Base-by-base conservation (phyloP, 441 rosid genomes). In the Croton laevigatus region DNA sequence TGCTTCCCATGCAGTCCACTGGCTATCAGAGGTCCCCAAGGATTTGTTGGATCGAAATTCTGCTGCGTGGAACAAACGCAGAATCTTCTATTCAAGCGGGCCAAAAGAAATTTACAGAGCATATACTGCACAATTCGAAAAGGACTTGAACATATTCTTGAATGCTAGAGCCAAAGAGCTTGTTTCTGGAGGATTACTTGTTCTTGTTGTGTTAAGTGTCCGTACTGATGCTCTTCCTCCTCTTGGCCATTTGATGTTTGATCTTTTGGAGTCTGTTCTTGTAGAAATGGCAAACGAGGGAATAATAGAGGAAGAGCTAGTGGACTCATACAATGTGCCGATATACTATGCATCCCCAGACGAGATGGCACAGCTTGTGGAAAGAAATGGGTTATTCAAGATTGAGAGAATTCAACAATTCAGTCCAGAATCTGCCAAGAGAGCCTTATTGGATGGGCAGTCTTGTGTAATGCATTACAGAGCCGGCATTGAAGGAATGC, bases 291-390 rank as follows among this genome's bases (percentile, higher is more conserved):
- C 48, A 8, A 54, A 67, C 20, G 71, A 67, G 79, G 86, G 81
- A 51, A 8, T 68, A 44, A 68, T 79, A 55, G 42, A 49, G 27
- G 77, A 82, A 74, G 77, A 59, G 19, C 52, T 68, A 17, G 75
- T 82, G 65, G 79, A 81, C 62, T 67, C 75, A 4, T 83, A 79
- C 71, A 83, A 80, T 64, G 38, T 81, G 65, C 83, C 83, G 3
- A 34, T 77, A 1, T 79, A 75, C 17, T 17, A 19, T n/a, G 62
- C 81, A 0, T 66, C 73, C 5, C 77, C 76, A 2, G 48, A 71
- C n/a, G 81, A 78, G 66, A 72, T 80, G 72, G 7, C 11, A 3
- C 51, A 68, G 37, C 32, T 68, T 7, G 62, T 80, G 12, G 71
- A 53, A 27, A 54, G 14, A 54, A 77, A 83, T 54, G 83, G 82